Evolutionary conservation across 208 protist genomes (phyloP).

Genomic region (Leishmania turanica): DNA sequence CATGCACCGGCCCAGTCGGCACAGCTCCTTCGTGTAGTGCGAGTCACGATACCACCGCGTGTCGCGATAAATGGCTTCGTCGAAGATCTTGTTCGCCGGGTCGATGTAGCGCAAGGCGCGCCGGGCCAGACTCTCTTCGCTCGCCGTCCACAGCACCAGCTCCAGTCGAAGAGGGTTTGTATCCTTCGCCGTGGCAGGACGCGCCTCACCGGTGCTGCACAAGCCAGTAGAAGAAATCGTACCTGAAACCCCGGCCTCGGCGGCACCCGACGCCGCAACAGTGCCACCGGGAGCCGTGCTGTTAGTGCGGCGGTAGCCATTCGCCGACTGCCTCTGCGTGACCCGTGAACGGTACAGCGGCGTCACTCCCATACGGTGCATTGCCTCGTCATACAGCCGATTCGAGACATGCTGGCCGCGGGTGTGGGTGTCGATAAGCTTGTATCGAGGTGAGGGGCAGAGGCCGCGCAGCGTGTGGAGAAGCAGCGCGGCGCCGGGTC

Average conservation of each 20-base stretch:
- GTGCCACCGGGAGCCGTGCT: not conserved
- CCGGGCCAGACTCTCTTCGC: slow-evolving; percentile 69
- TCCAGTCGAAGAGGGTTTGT: slow-evolving; percentile 57
- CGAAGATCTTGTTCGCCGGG: slow-evolving; percentile 69
- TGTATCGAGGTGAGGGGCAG: slow-evolving; percentile 48
- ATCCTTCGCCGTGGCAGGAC: slow-evolving; percentile 24
- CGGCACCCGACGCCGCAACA: not conserved
- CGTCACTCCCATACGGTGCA: slow-evolving; percentile 34
- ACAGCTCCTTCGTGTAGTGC: slow-evolving; percentile 89
- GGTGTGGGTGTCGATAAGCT: slow-evolving; percentile 15
- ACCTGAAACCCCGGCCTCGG: not conserved
- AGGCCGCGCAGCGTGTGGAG: slow-evolving; percentile 54
- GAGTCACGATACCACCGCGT: slow-evolving; percentile 84
- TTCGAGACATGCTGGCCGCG: slow-evolving; percentile 25
- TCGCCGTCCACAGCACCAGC: slow-evolving; percentile 91
- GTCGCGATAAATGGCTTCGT: slow-evolving; percentile 87
- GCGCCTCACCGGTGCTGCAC: slow-evolving; percentile 27
- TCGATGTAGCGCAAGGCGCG: slow-evolving; percentile 79
- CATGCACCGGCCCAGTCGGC: slow-evolving; percentile 72
- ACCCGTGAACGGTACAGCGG: slow-evolving; percentile 30
- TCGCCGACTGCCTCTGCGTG: slow-evolving; percentile 21
- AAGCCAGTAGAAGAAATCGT: not conserved
- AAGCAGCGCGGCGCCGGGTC: slow-evolving; percentile 68
- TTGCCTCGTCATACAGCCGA: slow-evolving; percentile 55
- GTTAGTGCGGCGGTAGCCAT: slow-evolving; percentile 18